Evolutionary conservation across 768 basidiomycete species (phyloP), one percentile per base, ranked within the genome.

Genomic region (Leccinum subtestaceum): DNA sequence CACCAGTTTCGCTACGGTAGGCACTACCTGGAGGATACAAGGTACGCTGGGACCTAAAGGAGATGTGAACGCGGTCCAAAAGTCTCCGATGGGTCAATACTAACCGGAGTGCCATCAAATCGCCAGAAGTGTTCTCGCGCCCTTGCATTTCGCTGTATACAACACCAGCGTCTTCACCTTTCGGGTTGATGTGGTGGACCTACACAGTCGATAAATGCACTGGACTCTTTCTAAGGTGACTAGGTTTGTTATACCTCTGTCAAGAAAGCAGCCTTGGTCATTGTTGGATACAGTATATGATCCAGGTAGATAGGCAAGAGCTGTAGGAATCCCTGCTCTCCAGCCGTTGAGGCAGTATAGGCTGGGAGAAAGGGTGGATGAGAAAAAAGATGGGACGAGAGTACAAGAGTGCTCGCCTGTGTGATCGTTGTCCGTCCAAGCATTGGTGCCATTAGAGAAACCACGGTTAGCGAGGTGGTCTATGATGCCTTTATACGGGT

Each of bases 71-170:
- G 55, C 27, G 31, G 32, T 0, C 12, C 32, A 54, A 55, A 38
- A 11, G n/a, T 25, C 25, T 12, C 36, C 27, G 19, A 52, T 19
- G 40, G 23, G 27, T 10, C 17, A 29, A 21, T 21, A 78, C 84
- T 46, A 62, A 94, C 93, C 84, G 77, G 27, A 95, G 81, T 38
- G 88, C 85, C 91, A 97, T 95, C 47, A 98, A 77, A 75, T 98
- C 95, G 10, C 85, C 86, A 2, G 92, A 85, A 0, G 91, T 94
- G 68, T 98, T 98, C 77, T 98, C 89, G 50, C 96, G 83, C 1
- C 94, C 95, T 75, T 95, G 93, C 95, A 97, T 97, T 76, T 95
- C 91, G 68, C 89, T 91, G 73, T 97, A 98, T 10, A 98, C 96
- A 1, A 99, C 97, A 38, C 97, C 97, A 15, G 92, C 90, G 68